Base-by-base conservation (phyloP, 306 rosid genomes). In the Vachellia pachyceras region DNA sequence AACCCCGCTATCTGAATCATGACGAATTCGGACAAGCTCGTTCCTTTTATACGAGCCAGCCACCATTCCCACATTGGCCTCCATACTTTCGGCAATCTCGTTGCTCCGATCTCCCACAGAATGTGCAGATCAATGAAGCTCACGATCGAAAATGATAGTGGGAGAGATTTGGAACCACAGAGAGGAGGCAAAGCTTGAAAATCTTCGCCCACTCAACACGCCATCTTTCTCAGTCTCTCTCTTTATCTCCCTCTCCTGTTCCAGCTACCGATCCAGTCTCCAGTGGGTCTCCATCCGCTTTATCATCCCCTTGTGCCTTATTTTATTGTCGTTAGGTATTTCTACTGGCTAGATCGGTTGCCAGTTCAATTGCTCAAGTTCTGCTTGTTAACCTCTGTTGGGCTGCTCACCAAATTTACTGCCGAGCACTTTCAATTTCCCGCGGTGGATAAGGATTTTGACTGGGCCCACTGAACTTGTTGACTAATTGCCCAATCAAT, bases 11-110 rank as follows among this genome's bases (percentile, higher is more conserved):
- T 91, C 97, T 41, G 97, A 91, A 88, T 91, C 97, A 75, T 90
- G 94, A 25, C 90, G 93, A 82, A 91, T 91, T 86, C 92, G 88
- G 45, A 91, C 97, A 75, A 91, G 90, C 83, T 91, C 94, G 79
- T 91, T 91, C 77, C 91, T 80, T 65, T 90, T 91, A 82, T 90
- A 76, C 17, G 94, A 91, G 36, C 97, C 97, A 71, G 97, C 92
- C 65, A 88, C 97, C 91, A 91, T 12, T 77, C 94, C 97, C 7
- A 85, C 94, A 84, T 82, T 90, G 42, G 92, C 92, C 60, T 91
- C 91, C 97, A 91, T 91, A 76, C 35, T 77, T 58, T 13, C 23
- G 14, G 37, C 49, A 47, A 54, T 57, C 41, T 23, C 7, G 45
- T 35, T 11, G 37, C 22, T 12, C 17, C 3, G 14, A 42, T 61